Evolutionary conservation across 805 yeast species (phyloP), one percentile per base, ranked within the genome.

Genomic region (Tetrapisispora arboricola): DNA sequence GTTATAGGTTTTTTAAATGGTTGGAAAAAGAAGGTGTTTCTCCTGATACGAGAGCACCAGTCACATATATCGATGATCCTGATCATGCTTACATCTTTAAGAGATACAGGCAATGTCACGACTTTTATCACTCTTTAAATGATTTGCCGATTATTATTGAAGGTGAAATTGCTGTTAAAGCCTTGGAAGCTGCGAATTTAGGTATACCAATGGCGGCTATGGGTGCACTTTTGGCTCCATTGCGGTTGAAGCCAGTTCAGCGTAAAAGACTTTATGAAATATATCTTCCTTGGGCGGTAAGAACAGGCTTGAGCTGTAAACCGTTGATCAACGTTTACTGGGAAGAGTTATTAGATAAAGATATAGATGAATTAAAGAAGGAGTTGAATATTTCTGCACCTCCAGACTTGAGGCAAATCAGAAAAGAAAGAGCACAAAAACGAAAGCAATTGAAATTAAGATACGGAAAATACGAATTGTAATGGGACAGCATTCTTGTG

Each of bases 201-300:
- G 94, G 94, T 4, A 76, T 92, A 34, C 96, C 96, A 12, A 88
- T 90, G 94, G 87, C 96, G 3, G 95, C 95, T 0, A 59, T 92
- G 38, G 96, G 96, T 0, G 88, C 95, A 0, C 51, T 84, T n/a
- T 73, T 86, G 48, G 95, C 96, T 3, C 96, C 96, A 1, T 71
- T 82, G 53, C 73, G 88, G 45, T 70, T 90, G 43, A 78, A 74
- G 41, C 62, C 70, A 2, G 66, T 71, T 38, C 87, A 85, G 53
- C 76, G 78, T 44, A 63, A 71, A 41, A 66, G 88, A 38, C 69
- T 90, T 47, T 65, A 73, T 43, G 73, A 75, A 28, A 73, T 81
- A 11, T 90, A 84, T 57, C 73, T 86, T 49, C 95, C 95, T 3
- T 87, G 95, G 96, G 94, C 94, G 2, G 53, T 84, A 22, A 64